Base-by-base conservation (phyloP, 1,284 basidiomycete species). In the Anthracocystis setariae region DNA sequence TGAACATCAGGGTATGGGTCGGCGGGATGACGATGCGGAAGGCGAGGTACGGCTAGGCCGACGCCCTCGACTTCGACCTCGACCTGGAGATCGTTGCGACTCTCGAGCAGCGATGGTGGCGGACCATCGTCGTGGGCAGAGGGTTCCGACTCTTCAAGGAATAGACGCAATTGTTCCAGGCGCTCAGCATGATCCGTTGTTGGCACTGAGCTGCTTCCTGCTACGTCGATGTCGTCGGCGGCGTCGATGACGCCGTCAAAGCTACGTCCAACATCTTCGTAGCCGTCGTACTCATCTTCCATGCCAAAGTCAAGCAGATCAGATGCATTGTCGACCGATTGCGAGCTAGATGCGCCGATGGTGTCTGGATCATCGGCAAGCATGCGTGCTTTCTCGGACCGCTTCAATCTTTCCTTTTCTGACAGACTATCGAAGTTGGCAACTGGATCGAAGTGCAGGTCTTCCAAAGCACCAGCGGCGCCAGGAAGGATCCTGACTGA, bases 31-130 rank as follows among this genome's bases (percentile, higher is more conserved):
- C 69, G 59, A 21, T 48, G 32, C 2, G 63, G 21, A 13, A 52
- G 49, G 8, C 60, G 54, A 13, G 75, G 77, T 60, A 77, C 57
- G 5, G 75, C 77, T n/a, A 74, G 32, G 2, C 77, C 77, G 2
- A 77, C 77, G 15, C 75, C 77, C n/a, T 73, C 75, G n/a, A 79
- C 73, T 39, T 77, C 66, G 13, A 79, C 76, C 49, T 79, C 77
- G 8, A 79, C 73, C 37, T 79, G 77, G 5, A 77, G 46, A 32
- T 79, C 77, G 33, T 79, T 51, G 7, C 54, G 62, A 39, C 74
- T 74, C 42, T 79, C 76, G 32, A 73, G 57, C 32, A 79, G 43
- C 3, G 69, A 61, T 0, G 77, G 77, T 8, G 77, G 77, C 4
- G 77, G 77, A 0, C 60, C 69, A 18, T 73, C 52, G 13, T 58